These are phyloP conservation scores for Plectosphaerella sp. DNA, from an alignment of 2,329 filamentous ascomycete species.

Conservation along the genomic window DNA sequence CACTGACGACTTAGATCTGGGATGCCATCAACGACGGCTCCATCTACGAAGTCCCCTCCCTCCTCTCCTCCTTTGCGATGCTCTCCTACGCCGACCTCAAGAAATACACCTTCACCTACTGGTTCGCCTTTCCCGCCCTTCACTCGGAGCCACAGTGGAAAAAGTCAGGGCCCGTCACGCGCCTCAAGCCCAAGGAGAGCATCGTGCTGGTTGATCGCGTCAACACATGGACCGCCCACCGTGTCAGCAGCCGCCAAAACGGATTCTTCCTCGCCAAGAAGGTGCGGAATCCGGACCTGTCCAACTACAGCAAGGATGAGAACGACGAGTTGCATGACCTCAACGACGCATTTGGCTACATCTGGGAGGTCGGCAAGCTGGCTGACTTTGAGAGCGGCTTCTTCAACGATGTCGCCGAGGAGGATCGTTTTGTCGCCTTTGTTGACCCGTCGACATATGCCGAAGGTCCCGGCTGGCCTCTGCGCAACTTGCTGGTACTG, in stretches of 20 bases:
- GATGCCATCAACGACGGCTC: conserved; percentile 95
- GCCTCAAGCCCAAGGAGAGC: conserved; percentile 65
- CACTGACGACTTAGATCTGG: conserved; percentile 68
- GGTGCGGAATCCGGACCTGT: conserved; percentile 31
- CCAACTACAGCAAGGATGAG: conserved; percentile 8
- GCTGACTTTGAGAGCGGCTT: conserved; percentile 81
- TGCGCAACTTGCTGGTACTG: conserved; percentile 83
- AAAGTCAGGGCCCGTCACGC: conserved; percentile 47
- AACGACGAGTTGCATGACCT: conserved; percentile 12
- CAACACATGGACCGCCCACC: conserved; percentile 78
- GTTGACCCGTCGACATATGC: conserved; percentile 89
- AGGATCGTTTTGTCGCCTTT: conserved; percentile 81
- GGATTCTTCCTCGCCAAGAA: conserved; percentile 96
- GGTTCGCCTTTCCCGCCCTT: conserved; percentile 92
- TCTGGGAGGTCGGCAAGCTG: conserved; percentile 75
- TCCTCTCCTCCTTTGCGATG: conserved; percentile 83
- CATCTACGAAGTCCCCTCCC: conserved; percentile 90
- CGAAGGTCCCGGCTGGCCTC: conserved; percentile 84
- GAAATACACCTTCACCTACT: conserved; percentile 97
- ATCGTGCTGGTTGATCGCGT: conserved; percentile 75
- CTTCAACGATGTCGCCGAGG: conserved; percentile 66
- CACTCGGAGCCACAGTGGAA: conserved; percentile 86
- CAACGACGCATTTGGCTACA: conserved; percentile 39
- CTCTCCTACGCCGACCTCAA: conserved; percentile 95
- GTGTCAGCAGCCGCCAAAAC: conserved; percentile 76